Conservation (phyloP, 805 yeast species). For the Candida easanensis region DNA sequence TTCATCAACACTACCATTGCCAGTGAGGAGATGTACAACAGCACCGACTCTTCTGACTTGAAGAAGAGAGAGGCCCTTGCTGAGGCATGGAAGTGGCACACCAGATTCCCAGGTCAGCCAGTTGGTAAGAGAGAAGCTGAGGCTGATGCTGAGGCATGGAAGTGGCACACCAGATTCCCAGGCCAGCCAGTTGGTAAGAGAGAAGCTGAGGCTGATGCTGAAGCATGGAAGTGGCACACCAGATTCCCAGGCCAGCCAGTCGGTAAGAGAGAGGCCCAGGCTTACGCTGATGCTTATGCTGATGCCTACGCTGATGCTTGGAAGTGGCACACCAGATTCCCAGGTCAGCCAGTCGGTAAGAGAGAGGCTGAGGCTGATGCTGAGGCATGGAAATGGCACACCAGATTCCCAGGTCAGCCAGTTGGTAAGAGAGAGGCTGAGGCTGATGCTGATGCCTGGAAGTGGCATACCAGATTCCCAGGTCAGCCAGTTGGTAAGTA, state of each 20-base stretch:
- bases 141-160: neutral
- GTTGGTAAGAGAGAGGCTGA: neutral
- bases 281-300: too few species aligned
- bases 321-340: constrained; percentile 19
- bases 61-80: constrained; percentile 23
- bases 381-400: neutral
- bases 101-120: constrained; percentile 19
- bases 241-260: constrained; percentile 21
- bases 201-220: neutral
- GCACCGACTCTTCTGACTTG: constrained; percentile 12
- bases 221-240: constrained; percentile 23
- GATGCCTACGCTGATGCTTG: constrained; percentile 26
- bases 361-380: neutral
- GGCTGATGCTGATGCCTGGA: neutral
- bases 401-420: neutral
- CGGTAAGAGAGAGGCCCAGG: constrained; percentile 17
- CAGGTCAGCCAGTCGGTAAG: constrained; percentile 18
- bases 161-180: neutral
- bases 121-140: constrained; percentile 8
- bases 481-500: neutral
- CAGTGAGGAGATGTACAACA: constrained; percentile 13
- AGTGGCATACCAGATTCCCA: neutral
- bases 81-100: constrained; percentile 23
- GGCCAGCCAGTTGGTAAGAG: neutral
- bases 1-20: constrained; percentile 27